Percentiles rank a stretch among this genome's conserved stretches.
Conservation (phyloP, 2,329 filamentous ascomycete species). For the Tolypocladium album region DNA sequence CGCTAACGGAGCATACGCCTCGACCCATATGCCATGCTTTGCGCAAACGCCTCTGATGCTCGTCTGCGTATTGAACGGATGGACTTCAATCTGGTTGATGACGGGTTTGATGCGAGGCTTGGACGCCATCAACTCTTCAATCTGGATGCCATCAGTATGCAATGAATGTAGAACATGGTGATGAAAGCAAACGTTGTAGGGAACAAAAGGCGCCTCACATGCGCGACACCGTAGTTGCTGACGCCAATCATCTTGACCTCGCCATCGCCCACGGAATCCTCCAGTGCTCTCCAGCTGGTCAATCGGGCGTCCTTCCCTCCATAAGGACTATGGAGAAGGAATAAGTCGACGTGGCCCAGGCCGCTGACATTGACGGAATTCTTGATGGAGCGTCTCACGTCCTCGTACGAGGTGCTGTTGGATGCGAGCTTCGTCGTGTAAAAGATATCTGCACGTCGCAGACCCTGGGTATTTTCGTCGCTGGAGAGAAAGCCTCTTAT, state of each 20-base stretch:
- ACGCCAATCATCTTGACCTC: conserved; percentile 64
- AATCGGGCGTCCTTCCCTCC: conserved; percentile 58
- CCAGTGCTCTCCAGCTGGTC: conserved; percentile 65
- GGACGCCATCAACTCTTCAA: conserved; percentile 57
- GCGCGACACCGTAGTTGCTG: conserved; percentile 67
- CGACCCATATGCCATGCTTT: conserved; percentile 55
- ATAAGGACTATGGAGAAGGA: conserved; percentile 70
- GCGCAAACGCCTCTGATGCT: conserved; percentile 57
- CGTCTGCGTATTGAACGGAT: conserved; percentile 68
- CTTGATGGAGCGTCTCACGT: conserved; percentile 55
- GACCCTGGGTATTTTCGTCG: conserved; percentile 32
- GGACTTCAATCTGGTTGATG: conserved; percentile 74
- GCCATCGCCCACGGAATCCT: conserved; percentile 63
- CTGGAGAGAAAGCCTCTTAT: conserved; percentile 46
- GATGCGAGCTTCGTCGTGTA: conserved; percentile 71
- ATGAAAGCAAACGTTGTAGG: too few species aligned
- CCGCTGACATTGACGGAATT: conserved; percentile 53
- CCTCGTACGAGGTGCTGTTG: conserved; percentile 54
- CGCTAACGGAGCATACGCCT: conserved; percentile 73
- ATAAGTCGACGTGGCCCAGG: conserved; percentile 67
- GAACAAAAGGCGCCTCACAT: conserved; percentile 36
- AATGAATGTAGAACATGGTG: background rate
- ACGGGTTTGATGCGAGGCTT: conserved; percentile 53
- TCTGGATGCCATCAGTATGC: conserved; percentile 22
- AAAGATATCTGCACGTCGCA: conserved; percentile 61